A percentile compares a stretch with the other conserved stretches of the same genome.
Conservation (phyloP, 441 rosid genomes). For the Euphorbia corollata region DNA sequence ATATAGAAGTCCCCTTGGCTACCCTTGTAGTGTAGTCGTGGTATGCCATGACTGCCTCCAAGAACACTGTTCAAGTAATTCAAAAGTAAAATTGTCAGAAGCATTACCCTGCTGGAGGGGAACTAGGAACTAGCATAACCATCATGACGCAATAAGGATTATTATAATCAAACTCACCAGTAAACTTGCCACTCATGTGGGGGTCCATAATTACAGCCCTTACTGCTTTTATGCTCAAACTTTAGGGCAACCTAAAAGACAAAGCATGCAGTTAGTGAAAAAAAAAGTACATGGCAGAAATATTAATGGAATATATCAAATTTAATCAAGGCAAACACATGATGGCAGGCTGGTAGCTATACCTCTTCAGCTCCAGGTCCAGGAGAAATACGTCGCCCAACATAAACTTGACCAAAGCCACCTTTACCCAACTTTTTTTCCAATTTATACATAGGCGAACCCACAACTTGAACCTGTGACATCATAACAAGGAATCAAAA, state of each 20-base stretch:
- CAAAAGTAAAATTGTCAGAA: conserved; percentile 9
- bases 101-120: not conserved
- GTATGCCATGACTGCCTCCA: conserved; percentile 70
- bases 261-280: not conserved
- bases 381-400: conserved; percentile 48
- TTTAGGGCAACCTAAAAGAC: conserved; percentile 59
- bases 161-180: conserved; percentile 32
- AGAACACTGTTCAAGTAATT: conserved; percentile 35
- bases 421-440: conserved; percentile 74
- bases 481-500: conserved; percentile 12
- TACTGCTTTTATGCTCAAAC: conserved; percentile 68
- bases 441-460: conserved; percentile 51
- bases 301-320: not conserved
- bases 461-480: conserved; percentile 55
- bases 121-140: not conserved
- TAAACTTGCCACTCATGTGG: conserved; percentile 74
- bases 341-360: not conserved
- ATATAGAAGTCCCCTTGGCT: conserved; percentile 63
- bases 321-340: not conserved
- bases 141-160: conserved; percentile 2
- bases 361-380: conserved; percentile 56
- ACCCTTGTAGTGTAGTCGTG: conserved; percentile 61
- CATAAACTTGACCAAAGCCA: conserved; percentile 78
- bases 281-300: not conserved
- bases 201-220: conserved; percentile 69